These are phyloP conservation scores for Backusella tarrabulga DNA, from an alignment of 192 early-diverging fungal species.

Conservation along the genomic window DNA sequence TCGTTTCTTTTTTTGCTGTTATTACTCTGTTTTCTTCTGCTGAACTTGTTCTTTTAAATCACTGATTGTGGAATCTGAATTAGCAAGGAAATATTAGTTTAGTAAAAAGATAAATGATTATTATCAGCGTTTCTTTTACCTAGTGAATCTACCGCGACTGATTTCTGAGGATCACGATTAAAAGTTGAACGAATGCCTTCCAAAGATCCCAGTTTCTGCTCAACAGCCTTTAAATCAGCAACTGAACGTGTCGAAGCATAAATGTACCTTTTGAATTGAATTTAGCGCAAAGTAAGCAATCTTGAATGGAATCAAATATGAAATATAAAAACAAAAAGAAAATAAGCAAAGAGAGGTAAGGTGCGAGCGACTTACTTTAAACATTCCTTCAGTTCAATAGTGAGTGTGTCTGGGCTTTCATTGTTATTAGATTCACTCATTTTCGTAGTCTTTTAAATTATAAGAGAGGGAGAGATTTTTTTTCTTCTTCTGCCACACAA, in stretches of 20 bases:
- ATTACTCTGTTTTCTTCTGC: background rate
- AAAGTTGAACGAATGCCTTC: background rate
- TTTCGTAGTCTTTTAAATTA: background rate
- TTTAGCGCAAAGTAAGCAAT: background rate
- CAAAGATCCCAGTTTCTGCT: background rate
- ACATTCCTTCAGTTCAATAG: background rate
- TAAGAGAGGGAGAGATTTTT: background rate
- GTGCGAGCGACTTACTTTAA: background rate
- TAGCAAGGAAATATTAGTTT: background rate
- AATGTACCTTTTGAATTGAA: background rate
- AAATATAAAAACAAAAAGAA: too few species aligned
- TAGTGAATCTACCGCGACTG: background rate
- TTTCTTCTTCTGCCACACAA: background rate
- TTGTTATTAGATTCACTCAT: background rate
- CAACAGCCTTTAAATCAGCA: background rate
- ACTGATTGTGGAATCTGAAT: background rate
- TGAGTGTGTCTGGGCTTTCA: background rate
- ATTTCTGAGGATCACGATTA: background rate
- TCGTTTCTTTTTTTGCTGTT: background rate
- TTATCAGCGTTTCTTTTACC: background rate
- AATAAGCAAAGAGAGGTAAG: background rate
- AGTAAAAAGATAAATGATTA: background rate
- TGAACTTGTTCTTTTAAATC: background rate
- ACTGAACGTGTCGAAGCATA: background rate
- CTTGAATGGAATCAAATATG: background rate